Conservation (phyloP, 73 alveolate species). For the Uronychia binucleata region DNA sequence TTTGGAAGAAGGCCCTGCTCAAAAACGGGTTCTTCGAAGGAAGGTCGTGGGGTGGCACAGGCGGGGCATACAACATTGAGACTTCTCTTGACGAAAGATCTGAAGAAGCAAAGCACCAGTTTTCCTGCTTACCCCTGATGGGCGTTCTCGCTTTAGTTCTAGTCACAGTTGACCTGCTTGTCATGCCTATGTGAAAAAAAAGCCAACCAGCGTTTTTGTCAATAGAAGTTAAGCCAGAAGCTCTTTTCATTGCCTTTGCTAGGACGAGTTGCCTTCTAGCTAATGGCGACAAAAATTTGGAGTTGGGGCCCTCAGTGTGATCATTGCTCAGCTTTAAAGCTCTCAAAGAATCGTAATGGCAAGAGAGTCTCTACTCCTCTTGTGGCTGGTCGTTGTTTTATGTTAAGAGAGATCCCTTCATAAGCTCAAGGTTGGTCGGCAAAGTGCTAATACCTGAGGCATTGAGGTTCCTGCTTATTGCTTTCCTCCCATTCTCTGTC, state of each 20-base stretch:
- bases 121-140: not conserved
- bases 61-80: not conserved
- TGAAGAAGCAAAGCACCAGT: not conserved
- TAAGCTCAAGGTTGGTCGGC: not conserved
- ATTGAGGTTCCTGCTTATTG: not conserved
- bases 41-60: not conserved
- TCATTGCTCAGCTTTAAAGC: too few relatives aligned
- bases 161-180: too few relatives aligned
- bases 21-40: not conserved
- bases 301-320: too few relatives aligned
- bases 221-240: too few relatives aligned
- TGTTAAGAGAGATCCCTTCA: not conserved
- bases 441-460: not conserved
- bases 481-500: not conserved
- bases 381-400: not conserved
- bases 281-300: too few relatives aligned
- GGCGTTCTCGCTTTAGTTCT: not conserved
- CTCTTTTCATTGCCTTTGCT: not conserved
- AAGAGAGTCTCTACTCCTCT: not conserved
- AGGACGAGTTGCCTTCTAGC: not conserved
- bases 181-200: too few relatives aligned
- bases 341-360: too few relatives aligned
- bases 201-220: too few relatives aligned
- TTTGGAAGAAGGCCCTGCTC: not conserved
- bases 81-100: not conserved